Percentiles rank a stretch among this genome's conserved stretches.
These are phyloP conservation scores for Apostasia ramifera DNA, from an alignment of 106 monocot species.

Conservation along the genomic window DNA sequence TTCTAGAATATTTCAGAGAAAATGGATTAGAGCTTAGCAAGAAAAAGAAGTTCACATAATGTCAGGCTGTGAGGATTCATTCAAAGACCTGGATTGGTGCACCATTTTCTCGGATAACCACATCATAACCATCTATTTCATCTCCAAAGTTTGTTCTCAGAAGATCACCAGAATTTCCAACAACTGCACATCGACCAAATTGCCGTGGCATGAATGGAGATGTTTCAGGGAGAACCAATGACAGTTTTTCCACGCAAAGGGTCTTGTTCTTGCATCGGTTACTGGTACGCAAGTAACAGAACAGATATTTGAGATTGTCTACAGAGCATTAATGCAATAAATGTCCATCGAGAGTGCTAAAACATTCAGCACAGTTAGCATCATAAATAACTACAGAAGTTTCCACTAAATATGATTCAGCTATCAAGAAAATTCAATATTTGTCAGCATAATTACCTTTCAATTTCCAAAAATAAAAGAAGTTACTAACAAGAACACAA, in stretches of 20 bases:
- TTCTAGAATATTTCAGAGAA: conserved; percentile 42
- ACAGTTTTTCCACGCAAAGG: conserved; percentile 85
- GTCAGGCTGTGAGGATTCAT: not conserved
- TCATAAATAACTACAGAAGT: too few species aligned
- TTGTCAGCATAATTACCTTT: too few species aligned
- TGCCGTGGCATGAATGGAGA: conserved; percentile 74
- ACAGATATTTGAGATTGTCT: too few species aligned
- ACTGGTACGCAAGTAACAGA: conserved; percentile 14
- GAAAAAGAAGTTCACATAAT: not conserved
- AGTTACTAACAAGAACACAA: too few species aligned
- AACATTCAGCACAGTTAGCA: too few species aligned
- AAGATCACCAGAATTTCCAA: conserved; percentile 99
- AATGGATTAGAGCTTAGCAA: conserved; percentile 2
- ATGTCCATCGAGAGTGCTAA: too few species aligned
- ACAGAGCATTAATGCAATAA: too few species aligned
- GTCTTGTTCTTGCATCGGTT: conserved; percentile 80
- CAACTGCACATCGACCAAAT: conserved; percentile 87
- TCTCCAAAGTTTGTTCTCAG: conserved; percentile 92
- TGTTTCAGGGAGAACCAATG: conserved; percentile 77
- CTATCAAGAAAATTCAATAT: too few species aligned
- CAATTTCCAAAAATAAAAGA: too few species aligned
- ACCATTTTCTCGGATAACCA: conserved; percentile 94
- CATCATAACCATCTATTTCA: conserved; percentile 97
- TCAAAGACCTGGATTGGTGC: conserved; percentile 78
- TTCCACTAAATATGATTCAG: too few species aligned